Evolutionary conservation across 768 basidiomycete genomes (phyloP).

Genomic region (Kwoniella bestiolae): DNA sequence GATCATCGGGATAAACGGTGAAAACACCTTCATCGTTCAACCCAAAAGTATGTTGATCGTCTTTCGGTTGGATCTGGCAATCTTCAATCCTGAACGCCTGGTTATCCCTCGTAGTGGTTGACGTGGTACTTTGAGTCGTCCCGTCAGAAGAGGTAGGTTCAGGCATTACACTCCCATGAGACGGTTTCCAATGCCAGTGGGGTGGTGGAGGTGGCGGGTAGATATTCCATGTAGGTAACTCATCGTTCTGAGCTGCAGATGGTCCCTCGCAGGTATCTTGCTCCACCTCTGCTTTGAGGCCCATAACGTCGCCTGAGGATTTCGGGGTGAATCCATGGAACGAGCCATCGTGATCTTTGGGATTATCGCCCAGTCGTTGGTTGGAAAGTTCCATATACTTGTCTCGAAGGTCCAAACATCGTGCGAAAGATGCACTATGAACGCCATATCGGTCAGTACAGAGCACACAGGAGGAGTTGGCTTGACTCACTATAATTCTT

Average conservation of each 20-base stretch:
- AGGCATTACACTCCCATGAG: conserved; percentile 28
- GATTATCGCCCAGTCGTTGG: conserved; percentile 93
- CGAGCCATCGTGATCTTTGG: conserved; percentile 80
- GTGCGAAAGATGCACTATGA: conserved; percentile 66
- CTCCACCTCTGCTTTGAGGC: conserved; percentile 68
- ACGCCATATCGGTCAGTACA: neutral
- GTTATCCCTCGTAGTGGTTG: conserved; percentile 7
- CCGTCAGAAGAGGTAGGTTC: conserved; percentile 21
- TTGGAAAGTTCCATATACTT: conserved; percentile 89
- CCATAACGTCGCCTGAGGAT: conserved; percentile 65
- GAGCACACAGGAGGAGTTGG: neutral
- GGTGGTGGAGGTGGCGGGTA: conserved; percentile 93
- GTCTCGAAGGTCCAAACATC: conserved; percentile 87
- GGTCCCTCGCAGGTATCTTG: conserved; percentile 54
- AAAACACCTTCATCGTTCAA: conserved; percentile 89
- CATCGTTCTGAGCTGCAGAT: conserved; percentile 7
- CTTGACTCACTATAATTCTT: conserved; percentile 56
- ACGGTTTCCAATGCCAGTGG: conserved; percentile 82
- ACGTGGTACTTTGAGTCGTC: conserved; percentile 31
- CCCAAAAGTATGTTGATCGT: conserved; percentile 63
- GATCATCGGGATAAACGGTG: conserved; percentile 68
- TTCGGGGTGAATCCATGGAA: conserved; percentile 72
- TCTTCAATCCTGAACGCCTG: conserved; percentile 67
- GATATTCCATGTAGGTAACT: conserved; percentile 74
- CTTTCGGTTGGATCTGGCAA: conserved; percentile 70